Base-by-base conservation (phyloP, 148 eudicot genomes). In the Suaeda aralocaspica region DNA sequence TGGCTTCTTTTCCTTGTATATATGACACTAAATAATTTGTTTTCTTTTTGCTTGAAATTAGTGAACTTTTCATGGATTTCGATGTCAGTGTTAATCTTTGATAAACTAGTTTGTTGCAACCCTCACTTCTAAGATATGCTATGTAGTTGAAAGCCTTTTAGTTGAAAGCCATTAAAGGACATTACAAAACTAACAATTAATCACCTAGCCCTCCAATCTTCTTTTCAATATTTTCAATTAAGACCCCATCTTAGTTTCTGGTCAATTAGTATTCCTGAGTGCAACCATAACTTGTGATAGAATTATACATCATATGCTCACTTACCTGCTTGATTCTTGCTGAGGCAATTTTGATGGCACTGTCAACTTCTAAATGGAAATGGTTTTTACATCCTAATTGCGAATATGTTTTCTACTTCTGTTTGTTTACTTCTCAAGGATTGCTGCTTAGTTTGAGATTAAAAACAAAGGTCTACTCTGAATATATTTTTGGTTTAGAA, bases 391-490 rank as follows among this genome's bases (percentile, higher is more conserved):
- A n/a, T n/a, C 70, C 24, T 70, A 15, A 11, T 56, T 58, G 34
- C 30, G 25, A 5, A 14, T 22, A 11, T n/a, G 12, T 48, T 25
- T 60, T 45, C 16, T 64, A 51, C 24, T 30, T 16, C 21, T 25
- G 31, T 14, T 34, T 19, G 4, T 28, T 4, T 44, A 31, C 41
- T 53, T 34, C 59, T 50, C 10, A 30, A 30, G 14, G 2, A n/a
- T 14, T 42, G 66, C 26, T n/a, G 59, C 45, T n/a, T 42, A 11
- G 66, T n/a, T 51, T 68, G 72, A 57, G 44, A 48, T 56, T 19
- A 15, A 71, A 50, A 44, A 14, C 29, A 14, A 24, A 24, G 13
- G 19, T 8, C 18, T 18, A 15, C 22, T 30, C 39, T 26, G 0
- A 2, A 31, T 31, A 19, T 59, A 18, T 34, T 13, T 59, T 1